phyloP scores from a whole-genome alignment of 2,329 filamentous ascomycete genomes.

The Aspergillus melleus region DNA sequence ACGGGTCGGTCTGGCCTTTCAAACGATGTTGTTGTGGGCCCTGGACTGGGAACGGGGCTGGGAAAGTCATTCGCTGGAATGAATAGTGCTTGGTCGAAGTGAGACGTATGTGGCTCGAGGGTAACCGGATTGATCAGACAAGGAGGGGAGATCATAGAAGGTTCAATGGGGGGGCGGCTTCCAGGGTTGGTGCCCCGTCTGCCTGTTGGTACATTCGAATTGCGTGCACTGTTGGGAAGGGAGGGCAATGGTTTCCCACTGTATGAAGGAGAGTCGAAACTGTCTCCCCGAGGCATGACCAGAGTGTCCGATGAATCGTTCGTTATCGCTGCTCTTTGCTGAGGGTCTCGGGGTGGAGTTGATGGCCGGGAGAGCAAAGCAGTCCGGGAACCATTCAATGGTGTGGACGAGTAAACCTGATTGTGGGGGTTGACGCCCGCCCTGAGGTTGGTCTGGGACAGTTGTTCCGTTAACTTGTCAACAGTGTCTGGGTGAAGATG shows the following conservation, averaged over 20 bases:
- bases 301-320: slow-evolving; percentile 31
- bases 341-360: slow-evolving; percentile 25
- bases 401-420: slow-evolving; percentile 24
- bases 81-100: slow-evolving; percentile 42
- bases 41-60: slow-evolving; percentile 37
- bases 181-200: slow-evolving; percentile 26
- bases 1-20: slow-evolving; percentile 31
- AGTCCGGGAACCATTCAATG: slow-evolving; percentile 18
- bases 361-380: slow-evolving; percentile 22
- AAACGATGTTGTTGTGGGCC: slow-evolving; percentile 26
- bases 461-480: slow-evolving; percentile 29
- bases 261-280: slow-evolving; percentile 27
- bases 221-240: slow-evolving; percentile 30
- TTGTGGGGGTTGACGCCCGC: slow-evolving; percentile 16
- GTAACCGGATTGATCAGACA: slow-evolving; percentile 40
- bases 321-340: slow-evolving; percentile 12
- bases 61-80: slow-evolving; percentile 39
- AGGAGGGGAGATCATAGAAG: slow-evolving; percentile 42
- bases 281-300: slow-evolving; percentile 30
- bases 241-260: slow-evolving; percentile 34
- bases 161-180: slow-evolving; percentile 32
- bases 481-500: slow-evolving; percentile 30
- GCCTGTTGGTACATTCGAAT: slow-evolving; percentile 15
- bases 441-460: slow-evolving; percentile 26
- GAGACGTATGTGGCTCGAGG: slow-evolving; percentile 39